A percentile compares a stretch with the other conserved stretches of the same genome.
These are phyloP conservation scores for Plasmodium berghei DNA, from an alignment of 169 alveolate species.

Conservation along the genomic window DNA sequence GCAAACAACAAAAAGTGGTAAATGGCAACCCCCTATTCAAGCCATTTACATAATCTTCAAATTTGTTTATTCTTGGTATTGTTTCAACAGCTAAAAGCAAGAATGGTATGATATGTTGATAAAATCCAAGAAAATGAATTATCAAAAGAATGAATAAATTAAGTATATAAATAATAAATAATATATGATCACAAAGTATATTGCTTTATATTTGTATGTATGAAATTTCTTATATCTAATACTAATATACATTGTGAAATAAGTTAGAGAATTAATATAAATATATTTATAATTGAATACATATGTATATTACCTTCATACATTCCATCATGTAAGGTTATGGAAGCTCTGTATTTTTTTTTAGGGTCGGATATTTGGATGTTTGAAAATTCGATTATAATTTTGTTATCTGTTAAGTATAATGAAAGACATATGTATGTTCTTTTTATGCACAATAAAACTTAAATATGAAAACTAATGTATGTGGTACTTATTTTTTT, in stretches of 20 bases:
- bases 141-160: too few relatives aligned
- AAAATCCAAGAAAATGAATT: too few relatives aligned
- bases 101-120: not conserved
- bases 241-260: not conserved
- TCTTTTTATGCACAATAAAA: not conserved
- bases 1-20: constrained; percentile 66
- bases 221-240: not conserved
- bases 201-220: not conserved
- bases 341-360: constrained; percentile 61
- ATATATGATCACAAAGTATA: too few relatives aligned
- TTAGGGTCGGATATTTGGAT: constrained; percentile 62
- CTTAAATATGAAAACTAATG: too few relatives aligned
- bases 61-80: constrained; percentile 34
- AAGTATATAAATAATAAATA: too few relatives aligned
- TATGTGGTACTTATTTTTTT: not conserved
- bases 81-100: constrained; percentile 43
- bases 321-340: constrained; percentile 44
- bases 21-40: constrained; percentile 68
- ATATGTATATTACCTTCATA: constrained; percentile 38
- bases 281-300: too few relatives aligned
- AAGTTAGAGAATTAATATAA: too few relatives aligned
- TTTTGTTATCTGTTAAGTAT: constrained; percentile 44
- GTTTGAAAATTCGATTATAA: constrained; percentile 54
- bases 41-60: constrained; percentile 50
- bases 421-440: not conserved